These are phyloP conservation scores for Huntiella bhutanensis DNA, from an alignment of 2,329 filamentous ascomycete species.

Conservation along the genomic window DNA sequence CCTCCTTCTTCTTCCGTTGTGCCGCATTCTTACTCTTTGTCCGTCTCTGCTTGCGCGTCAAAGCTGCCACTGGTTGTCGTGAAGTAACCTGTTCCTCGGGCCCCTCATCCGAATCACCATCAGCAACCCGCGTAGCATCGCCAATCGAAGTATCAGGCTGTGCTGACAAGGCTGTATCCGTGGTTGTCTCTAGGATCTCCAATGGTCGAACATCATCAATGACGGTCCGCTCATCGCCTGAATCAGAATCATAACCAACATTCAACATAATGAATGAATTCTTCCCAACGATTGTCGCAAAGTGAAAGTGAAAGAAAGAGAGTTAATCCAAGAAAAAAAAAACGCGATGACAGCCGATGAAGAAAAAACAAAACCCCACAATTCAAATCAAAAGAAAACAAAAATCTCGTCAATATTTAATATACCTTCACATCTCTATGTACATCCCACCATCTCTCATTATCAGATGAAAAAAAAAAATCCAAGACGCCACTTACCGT, in stretches of 20 bases:
- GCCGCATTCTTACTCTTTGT: constrained; percentile 5
- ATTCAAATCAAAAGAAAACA: neutral
- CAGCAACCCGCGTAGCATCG: too few relatives aligned
- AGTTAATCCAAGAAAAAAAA: neutral
- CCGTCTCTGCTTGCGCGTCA: constrained; percentile 8
- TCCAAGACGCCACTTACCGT: too few relatives aligned
- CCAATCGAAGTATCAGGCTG: too few relatives aligned
- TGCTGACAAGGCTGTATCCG: too few relatives aligned
- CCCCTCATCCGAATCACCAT: neutral
- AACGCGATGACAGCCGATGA: neutral
- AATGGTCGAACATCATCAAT: neutral
- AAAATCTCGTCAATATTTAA: neutral
- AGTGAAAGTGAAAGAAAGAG: neutral
- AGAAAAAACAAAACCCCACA: neutral
- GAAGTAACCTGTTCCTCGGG: constrained; percentile 7
- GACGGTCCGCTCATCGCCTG: neutral
- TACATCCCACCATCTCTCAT: neutral
- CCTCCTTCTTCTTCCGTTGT: neutral
- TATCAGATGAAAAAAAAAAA: constrained; percentile 1
- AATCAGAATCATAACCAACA: constrained; percentile 6
- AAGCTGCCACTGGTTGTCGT: constrained; percentile 5
- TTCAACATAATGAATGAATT: constrained; percentile 3
- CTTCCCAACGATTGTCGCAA: neutral
- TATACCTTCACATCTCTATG: neutral
- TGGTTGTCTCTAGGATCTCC: neutral